Percentiles rank a stretch among this genome's conserved stretches.
Evolutionary conservation across 2,329 filamentous ascomycete genomes (phyloP).

Genomic region (Volutella citrinella): DNA sequence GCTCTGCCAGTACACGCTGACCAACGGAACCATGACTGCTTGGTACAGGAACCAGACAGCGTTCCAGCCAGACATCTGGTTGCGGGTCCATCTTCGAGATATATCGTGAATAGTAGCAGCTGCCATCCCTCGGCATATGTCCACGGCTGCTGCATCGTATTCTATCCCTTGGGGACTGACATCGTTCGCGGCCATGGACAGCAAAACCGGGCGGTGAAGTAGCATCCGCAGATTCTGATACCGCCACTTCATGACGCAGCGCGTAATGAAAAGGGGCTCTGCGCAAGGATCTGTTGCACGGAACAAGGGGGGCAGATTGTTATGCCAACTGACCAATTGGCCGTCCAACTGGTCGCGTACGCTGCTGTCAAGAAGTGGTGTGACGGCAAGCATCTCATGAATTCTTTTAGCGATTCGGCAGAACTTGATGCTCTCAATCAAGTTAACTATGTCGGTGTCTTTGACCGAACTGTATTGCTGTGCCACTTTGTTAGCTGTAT

Average conservation of each 20-base stretch:
- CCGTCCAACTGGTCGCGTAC: constrained; percentile 65
- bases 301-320: constrained; percentile 64
- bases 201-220: constrained; percentile 68
- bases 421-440: not conserved
- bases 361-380: constrained; percentile 61
- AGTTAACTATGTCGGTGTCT: no score
- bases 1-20: constrained; percentile 70
- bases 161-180: constrained; percentile 48
- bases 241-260: constrained; percentile 78
- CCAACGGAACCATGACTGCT: constrained; percentile 73
- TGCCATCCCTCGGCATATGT: constrained; percentile 67
- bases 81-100: constrained; percentile 64
- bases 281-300: constrained; percentile 65
- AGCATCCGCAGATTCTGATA: constrained; percentile 77
- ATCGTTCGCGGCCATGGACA: constrained; percentile 55
- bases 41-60: constrained; percentile 81
- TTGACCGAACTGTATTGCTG: no score
- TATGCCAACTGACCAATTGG: constrained; percentile 70
- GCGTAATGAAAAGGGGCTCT: constrained; percentile 66
- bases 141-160: constrained; percentile 66
- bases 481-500: no score
- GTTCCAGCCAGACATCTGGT: constrained; percentile 78
- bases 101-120: constrained; percentile 72
- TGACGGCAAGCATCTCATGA: constrained; percentile 46
- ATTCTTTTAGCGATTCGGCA: not conserved